phyloP scores from a whole-genome alignment of 352 stramenopile species.

The Phytophthora cactorum region DNA sequence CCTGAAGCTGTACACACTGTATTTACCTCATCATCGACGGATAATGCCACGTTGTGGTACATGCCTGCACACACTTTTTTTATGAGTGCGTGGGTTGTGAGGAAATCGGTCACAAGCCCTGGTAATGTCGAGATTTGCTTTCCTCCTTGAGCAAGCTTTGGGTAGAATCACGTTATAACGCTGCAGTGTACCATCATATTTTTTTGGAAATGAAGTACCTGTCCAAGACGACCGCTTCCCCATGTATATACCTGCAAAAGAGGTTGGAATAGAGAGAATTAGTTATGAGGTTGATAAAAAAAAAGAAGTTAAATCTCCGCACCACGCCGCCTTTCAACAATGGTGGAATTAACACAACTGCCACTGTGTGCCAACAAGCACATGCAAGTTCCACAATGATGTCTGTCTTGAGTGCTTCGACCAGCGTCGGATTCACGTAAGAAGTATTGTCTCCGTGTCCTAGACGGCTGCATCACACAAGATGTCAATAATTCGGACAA shows the following conservation, averaged over 20 bases:
- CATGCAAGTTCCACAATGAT: conserved; percentile 84
- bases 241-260: conserved; percentile 86
- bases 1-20: not conserved
- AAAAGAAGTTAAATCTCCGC: conserved; percentile 4
- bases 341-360: conserved; percentile 88
- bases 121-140: conserved; percentile 75
- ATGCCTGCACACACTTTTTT: conserved; percentile 88
- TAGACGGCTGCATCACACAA: conserved; percentile 47
- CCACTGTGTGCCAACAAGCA: conserved; percentile 89
- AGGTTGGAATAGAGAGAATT: not conserved
- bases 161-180: not conserved
- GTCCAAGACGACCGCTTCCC: conserved; percentile 92
- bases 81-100: conserved; percentile 82
- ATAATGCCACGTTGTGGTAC: conserved; percentile 93
- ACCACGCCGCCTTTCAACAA: conserved; percentile 83
- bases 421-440: conserved; percentile 74
- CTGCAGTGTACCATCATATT: not conserved
- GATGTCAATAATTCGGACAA: not conserved
- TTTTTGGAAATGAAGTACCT: conserved; percentile 46
- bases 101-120: conserved; percentile 81
- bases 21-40: conserved; percentile 86
- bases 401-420: conserved; percentile 73
- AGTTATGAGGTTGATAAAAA: not conserved
- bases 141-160: conserved; percentile 74
- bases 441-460: conserved; percentile 77